Evolutionary conservation across 768 basidiomycete species (phyloP).

Genomic region (Paxillus involutus): DNA sequence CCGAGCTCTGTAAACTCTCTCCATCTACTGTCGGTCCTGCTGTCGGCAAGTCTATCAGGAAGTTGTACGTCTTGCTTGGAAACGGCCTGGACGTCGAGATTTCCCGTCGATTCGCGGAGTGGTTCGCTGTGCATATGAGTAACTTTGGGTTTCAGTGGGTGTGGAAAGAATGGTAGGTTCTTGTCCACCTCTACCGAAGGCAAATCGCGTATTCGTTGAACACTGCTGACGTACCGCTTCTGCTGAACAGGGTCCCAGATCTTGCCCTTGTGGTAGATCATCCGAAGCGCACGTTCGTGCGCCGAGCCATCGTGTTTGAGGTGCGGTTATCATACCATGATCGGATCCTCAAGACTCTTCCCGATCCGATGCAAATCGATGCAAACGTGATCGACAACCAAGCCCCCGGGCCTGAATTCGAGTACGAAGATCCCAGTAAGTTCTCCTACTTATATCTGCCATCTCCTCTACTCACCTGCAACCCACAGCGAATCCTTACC

Average conservation of each 20-base stretch:
- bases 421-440: constrained; percentile 80
- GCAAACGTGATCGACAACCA: constrained; percentile 63
- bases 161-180: constrained; percentile 94
- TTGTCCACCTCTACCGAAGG: neutral
- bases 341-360: constrained; percentile 85
- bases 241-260: constrained; percentile 74
- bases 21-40: constrained; percentile 93
- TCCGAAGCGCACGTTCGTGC: constrained; percentile 87
- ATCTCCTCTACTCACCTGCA: neutral
- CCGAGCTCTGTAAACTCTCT: constrained; percentile 93
- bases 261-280: constrained; percentile 70
- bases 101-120: constrained; percentile 81
- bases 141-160: constrained; percentile 99
- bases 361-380: constrained; percentile 74
- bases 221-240: neutral
- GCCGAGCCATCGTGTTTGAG: constrained; percentile 84
- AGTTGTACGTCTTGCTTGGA: constrained; percentile 74
- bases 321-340: constrained; percentile 92
- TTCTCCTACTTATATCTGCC: neutral
- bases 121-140: constrained; percentile 96
- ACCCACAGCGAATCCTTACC: constrained; percentile 65
- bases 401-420: constrained; percentile 77
- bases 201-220: neutral
- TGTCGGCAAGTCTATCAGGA: constrained; percentile 93
- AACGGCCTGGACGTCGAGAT: constrained; percentile 88